Conservation (phyloP, 148 eudicot species). For the Silene latifolia region DNA sequence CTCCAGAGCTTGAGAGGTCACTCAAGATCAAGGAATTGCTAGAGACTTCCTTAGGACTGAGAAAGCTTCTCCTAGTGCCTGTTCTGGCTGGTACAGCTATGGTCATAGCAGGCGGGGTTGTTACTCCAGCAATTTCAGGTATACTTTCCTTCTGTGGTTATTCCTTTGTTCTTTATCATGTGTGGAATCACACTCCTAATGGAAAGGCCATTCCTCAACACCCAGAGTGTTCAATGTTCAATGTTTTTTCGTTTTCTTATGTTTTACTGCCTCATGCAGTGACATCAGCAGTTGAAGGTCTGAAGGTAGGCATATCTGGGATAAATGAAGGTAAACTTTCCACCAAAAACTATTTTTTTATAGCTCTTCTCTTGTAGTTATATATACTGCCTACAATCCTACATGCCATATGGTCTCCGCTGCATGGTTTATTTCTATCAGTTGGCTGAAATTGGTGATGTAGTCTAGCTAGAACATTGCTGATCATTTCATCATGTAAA, state of each 20-base stretch:
- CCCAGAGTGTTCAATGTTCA: background rate
- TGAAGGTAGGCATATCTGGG: slow-evolving; percentile 71
- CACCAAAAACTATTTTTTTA: background rate
- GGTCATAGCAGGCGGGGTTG: slow-evolving; percentile 97
- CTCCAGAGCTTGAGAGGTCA: slow-evolving; percentile 96
- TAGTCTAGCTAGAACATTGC: background rate
- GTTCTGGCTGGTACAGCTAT: slow-evolving; percentile 97
- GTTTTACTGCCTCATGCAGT: slow-evolving; percentile 47
- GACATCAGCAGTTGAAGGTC: slow-evolving; percentile 91
- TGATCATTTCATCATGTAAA: slow-evolving; percentile 1
- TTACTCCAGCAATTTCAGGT: slow-evolving; percentile 99
- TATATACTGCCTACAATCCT: background rate
- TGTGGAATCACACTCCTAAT: background rate
- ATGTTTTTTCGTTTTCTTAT: background rate
- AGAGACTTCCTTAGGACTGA: slow-evolving; percentile 69
- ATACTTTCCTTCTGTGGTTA: background rate
- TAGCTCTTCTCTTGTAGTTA: background rate
- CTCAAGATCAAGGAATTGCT: slow-evolving; percentile 83
- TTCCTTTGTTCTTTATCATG: slow-evolving; percentile 5
- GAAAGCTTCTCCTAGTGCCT: slow-evolving; percentile 74
- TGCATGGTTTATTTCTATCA: slow-evolving; percentile 5
- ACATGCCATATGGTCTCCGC: slow-evolving; percentile 5
- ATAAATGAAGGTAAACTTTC: slow-evolving; percentile 56
- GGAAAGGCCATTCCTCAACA: background rate
- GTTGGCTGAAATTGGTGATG: background rate